Evolutionary conservation across 1,139 yeast genomes (phyloP).

Genomic region (Zygosaccharomyces pseudobailii): DNA sequence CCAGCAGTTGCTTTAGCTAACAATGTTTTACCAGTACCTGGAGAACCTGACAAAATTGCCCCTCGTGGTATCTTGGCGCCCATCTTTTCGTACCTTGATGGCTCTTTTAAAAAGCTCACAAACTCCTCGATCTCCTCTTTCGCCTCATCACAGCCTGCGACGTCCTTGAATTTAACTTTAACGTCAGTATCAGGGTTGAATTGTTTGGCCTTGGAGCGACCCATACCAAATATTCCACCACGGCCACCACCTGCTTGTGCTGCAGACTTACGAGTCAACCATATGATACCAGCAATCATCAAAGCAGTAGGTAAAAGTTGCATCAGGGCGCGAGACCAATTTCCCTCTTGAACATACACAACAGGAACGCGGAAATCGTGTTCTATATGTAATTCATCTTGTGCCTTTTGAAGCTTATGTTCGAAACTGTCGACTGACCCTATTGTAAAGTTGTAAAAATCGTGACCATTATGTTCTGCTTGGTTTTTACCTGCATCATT

Average conservation of each 20-base stretch:
- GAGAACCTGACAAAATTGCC: slow-evolving; percentile 78
- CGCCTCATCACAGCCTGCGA: slow-evolving; percentile 81
- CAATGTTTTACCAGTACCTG: slow-evolving; percentile 82
- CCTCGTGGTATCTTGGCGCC: slow-evolving; percentile 86
- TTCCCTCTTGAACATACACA: slow-evolving; percentile 55
- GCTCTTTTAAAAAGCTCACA: slow-evolving; percentile 71
- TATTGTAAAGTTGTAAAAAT: slow-evolving; percentile 57
- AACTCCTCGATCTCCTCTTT: slow-evolving; percentile 84
- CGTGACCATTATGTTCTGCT: slow-evolving; percentile 40
- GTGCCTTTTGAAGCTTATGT: slow-evolving; percentile 57
- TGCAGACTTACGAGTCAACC: slow-evolving; percentile 58
- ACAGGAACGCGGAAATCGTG: slow-evolving; percentile 61
- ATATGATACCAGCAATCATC: slow-evolving; percentile 67
- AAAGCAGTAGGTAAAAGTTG: slow-evolving; percentile 66
- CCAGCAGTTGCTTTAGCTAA: slow-evolving; percentile 83
- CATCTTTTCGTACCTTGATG: slow-evolving; percentile 64
- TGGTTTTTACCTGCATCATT: slow-evolving; percentile 52
- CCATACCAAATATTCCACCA: slow-evolving; percentile 59
- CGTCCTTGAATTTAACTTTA: slow-evolving; percentile 69
- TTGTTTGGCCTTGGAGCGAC: slow-evolving; percentile 64
- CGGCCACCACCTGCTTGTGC: slow-evolving; percentile 46
- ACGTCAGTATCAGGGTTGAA: slow-evolving; percentile 70
- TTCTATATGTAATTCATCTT: slow-evolving; percentile 57
- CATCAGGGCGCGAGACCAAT: slow-evolving; percentile 50
- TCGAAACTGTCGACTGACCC: slow-evolving; percentile 74